Base-by-base conservation (phyloP, 139 green algal species). In the Tetradesmus obliquus region DNA sequence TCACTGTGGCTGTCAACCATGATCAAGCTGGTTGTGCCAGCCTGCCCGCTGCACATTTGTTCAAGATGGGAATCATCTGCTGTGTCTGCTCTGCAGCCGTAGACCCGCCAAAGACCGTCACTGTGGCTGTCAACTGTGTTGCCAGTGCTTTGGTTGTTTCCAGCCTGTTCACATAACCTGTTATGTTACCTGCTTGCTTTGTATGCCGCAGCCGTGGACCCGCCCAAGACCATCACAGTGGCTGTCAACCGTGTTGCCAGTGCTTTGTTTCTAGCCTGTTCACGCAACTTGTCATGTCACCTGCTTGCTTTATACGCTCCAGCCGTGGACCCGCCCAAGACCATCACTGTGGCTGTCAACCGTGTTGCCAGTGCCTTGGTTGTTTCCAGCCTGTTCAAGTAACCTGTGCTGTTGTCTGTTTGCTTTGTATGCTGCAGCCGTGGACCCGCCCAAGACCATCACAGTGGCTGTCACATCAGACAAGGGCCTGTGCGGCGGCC, bases 401-500 rank as follows among this genome's bases (percentile, higher is more conserved):
- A 45, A 55, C 74, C n/a, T 55, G 3, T 62, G 13, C 24, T 32
- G 80, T 19, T 85, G 80, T 71, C 66, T 76, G 24, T 60, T n/a
- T 82, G 5, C 32, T 82, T 82, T 82, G 66, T 19, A 76, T 82
- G 2, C 13, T 87, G 55, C 86, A 91, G 91, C 85, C 22, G 69
- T 88, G 19, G 86, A 87, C 5, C 86, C 91, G 3, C 79, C 86
- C 82, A 98, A 97, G 92, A 96, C 95, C 69, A 84, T 99, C 22
- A 97, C 94, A 3, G 89, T 99, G 15, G 95, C 98, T 6, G 88
- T 99, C 51, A 98, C 98, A 0, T 98, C 98, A 5, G 98, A 99
- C 94, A 96, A 95, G 76, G 98, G 98, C 57, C 96, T 99, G 76
- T 99, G 98, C 94, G 98, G 98, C 89, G 98, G 98, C 76, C 98